Evolutionary conservation across 225 moss, liverwort and hornwort species (phyloP).

Genomic region (Climacium dendroides): DNA sequence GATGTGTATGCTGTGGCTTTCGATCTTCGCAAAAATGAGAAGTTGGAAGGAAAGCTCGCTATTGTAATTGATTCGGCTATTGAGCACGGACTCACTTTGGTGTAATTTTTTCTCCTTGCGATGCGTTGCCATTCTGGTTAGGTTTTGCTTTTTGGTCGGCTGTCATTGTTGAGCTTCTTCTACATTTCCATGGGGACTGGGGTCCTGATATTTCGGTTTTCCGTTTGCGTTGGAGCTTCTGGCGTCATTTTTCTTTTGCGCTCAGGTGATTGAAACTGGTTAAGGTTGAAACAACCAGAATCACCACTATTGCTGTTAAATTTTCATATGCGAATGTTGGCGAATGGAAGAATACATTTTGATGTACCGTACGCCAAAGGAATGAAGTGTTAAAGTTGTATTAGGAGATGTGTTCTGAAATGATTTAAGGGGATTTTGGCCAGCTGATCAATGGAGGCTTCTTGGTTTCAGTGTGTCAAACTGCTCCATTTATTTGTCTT

Average conservation of each 20-base stretch:
- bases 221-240: neutral
- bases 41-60: constrained; percentile 83
- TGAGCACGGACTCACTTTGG: constrained; percentile 74
- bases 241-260: neutral
- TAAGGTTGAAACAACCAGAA: neutral
- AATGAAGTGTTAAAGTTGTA: neutral
- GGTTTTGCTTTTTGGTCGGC: neutral
- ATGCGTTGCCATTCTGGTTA: neutral
- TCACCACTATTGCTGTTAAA: neutral
- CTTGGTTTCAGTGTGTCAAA: neutral
- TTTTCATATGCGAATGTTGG: neutral
- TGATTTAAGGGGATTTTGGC: neutral
- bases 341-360: neutral
- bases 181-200: neutral
- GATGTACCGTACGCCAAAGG: neutral
- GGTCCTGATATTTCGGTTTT: neutral
- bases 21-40: constrained; percentile 75
- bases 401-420: neutral
- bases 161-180: neutral
- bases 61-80: constrained; percentile 65
- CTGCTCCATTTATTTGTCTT: neutral
- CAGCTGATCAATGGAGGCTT: neutral
- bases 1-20: constrained; percentile 89
- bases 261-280: neutral
- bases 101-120: constrained; percentile 6